Conservation (phyloP, 2,329 filamentous ascomycete genomes). For the Cryoendolithus antarcticus region DNA sequence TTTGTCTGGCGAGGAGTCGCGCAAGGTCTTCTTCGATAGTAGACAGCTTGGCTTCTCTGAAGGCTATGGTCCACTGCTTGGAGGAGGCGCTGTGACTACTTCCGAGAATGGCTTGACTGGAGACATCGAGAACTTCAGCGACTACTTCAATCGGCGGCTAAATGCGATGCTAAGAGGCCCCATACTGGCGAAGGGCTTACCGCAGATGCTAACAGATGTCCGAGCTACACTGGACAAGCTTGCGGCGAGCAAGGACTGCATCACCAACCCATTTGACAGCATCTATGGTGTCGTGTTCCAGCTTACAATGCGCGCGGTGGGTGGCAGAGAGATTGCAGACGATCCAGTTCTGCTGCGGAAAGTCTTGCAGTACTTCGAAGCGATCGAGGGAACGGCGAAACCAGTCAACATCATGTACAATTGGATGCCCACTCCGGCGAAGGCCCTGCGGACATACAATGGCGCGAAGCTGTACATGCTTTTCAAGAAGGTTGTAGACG, state of each 20-base stretch:
- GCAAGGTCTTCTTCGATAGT: constrained; percentile 35
- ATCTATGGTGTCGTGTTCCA: constrained; percentile 43
- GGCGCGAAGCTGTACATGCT: constrained; percentile 38
- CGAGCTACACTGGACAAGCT: constrained; percentile 28
- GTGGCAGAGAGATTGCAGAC: constrained; percentile 41
- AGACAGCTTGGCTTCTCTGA: constrained; percentile 32
- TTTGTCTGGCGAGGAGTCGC: constrained; percentile 30
- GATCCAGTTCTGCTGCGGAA: constrained; percentile 30
- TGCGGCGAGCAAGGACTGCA: constrained; percentile 19
- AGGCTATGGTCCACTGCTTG: constrained; percentile 26
- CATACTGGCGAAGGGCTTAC: constrained; percentile 22
- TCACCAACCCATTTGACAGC: constrained; percentile 42
- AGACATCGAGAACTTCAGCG: constrained; percentile 4
- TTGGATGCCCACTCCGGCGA: constrained; percentile 34
- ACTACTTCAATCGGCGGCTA: constrained; percentile 17
- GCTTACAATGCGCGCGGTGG: constrained; percentile 46
- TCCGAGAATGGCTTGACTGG: neutral
- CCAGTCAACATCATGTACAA: constrained; percentile 40
- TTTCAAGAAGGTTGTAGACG: constrained; percentile 36
- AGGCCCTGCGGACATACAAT: constrained; percentile 32
- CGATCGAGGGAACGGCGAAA: constrained; percentile 34
- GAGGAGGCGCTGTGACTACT: constrained; percentile 3
- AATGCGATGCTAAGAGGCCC: constrained; percentile 17
- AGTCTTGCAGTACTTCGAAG: constrained; percentile 35
- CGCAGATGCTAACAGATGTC: constrained; percentile 33